Evolutionary conservation across 2,329 filamentous ascomycete genomes (phyloP), one percentile per base, ranked within the genome.

Genomic region (Ophiobolus disseminans): DNA sequence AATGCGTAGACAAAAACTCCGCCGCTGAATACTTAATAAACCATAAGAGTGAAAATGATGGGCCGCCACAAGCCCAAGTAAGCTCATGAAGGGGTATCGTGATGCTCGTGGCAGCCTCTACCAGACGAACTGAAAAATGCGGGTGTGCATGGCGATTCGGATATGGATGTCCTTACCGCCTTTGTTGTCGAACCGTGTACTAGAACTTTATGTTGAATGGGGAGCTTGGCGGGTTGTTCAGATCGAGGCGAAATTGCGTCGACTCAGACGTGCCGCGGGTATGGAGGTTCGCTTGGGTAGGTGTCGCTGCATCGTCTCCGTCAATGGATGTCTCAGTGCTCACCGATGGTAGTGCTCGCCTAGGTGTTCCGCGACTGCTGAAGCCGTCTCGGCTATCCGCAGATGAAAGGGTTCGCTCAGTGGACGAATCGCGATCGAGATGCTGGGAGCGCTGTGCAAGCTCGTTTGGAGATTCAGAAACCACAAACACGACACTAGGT

Each of bases 131-230:
- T 48, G 52, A 65, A 64, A 40, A 70, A 65, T 55, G 60, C 53
- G 60, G 63, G 59, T 48, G 55, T 45, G 56, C 60, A 46, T 42
- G 28, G 46, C 57, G 55, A 23, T 8, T 28, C 16, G 30, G 7
- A 51, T n/a, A 63, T 59, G 56, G 50, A 65, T 53, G 48, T 35
- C 40, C 20, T 50, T 40, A 57, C 55, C 40, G 57, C 20, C 36
- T 31, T 11, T 26, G 20, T 34, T 30, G 32, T 25, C 20, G 9
- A 50, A 50, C 28, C 25, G 34, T 55, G 52, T 38, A 55, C 62
- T 66, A 70, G 45, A 73, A 73, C 38, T 72, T 71, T 48, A 73
- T 67, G 47, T 70, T 67, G 54, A 73, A 73, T 30, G 70, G 70
- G 14, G 70, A 73, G 50, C 63, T 67, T 34, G 70, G 70, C 30